Evolutionary conservation across 2,329 filamentous ascomycete species (phyloP), one percentile per base, ranked within the genome.

Genomic region (Westerdykella aurantiaca): DNA sequence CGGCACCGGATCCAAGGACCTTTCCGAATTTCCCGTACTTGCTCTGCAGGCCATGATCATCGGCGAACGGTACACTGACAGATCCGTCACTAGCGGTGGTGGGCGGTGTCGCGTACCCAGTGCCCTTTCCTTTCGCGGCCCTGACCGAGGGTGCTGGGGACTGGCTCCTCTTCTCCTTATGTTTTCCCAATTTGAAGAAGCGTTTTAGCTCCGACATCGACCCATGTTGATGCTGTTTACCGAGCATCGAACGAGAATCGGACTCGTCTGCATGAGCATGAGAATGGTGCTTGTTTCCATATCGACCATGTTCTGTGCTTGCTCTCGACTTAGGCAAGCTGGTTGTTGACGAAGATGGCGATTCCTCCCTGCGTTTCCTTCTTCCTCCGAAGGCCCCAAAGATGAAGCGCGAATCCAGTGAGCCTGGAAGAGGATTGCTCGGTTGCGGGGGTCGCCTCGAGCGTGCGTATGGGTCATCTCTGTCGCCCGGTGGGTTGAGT

Each of bases 11-110:
- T 5, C 93, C 93, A 11, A 98, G 77, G 1, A 97, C 88, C 63
- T 88, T 93, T 45, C 91, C 93, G 52, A 98, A 85, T 63, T 96
- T 97, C 37, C 93, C 93, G 64, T 97, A 98, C 61, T 91, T 96
- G 45, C 86, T 88, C 38, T 86, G 79, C 16, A 97, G 73, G 3
- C 89, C 88, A 62, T 97, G 90, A 55, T 97, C 91, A 57, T 97
- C 91, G 17, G 86, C 88, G 64, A 98, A 98, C 0, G 93, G 93
- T 42, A 95, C 80, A 49, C 55, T 62, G 38, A 61, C 52, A 6
- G 58, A 53, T 29, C 56, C 61, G 12, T 56, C 57, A 4, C 46
- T 41, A 13, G n/a, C 33, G 1, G 57, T 58, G 13, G 62, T 43
- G 12, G 68, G 64, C 13, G 68, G 68, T 16, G 69, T 69, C 52